Evolutionary conservation across 768 basidiomycete genomes (phyloP).

Genomic region (Pulveroboletus frians): DNA sequence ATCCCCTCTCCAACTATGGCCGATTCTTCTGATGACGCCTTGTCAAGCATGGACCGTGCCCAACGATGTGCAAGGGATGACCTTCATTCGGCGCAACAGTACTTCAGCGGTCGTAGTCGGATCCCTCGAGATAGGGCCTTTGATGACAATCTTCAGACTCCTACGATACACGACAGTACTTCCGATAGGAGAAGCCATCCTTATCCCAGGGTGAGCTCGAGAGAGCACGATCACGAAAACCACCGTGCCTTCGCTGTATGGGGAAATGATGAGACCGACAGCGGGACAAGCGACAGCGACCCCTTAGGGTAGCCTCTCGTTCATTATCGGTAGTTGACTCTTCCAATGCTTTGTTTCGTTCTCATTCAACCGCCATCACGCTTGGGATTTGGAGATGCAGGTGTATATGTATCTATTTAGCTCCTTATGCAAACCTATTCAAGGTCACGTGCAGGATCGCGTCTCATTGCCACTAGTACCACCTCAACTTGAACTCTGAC

Average conservation of each 20-base stretch:
- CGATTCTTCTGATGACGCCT: constrained; percentile 36
- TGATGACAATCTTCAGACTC: constrained; percentile 58
- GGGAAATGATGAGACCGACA: constrained; percentile 87
- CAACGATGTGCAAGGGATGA: constrained; percentile 52
- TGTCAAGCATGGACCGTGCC: constrained; percentile 31
- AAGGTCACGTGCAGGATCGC: constrained; percentile 15
- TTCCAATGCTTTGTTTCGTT: constrained; percentile 1
- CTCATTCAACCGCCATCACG: not conserved
- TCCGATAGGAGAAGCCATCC: constrained; percentile 12
- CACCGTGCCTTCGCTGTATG: constrained; percentile 75
- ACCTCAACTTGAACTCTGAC: not conserved
- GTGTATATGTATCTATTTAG: constrained; percentile 4
- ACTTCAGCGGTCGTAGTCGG: constrained; percentile 44
- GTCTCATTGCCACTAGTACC: not conserved
- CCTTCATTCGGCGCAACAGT: constrained; percentile 37
- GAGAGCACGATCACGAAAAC: constrained; percentile 25
- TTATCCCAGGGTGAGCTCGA: constrained; percentile 10
- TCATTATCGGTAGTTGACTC: not conserved
- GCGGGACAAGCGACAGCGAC: constrained; percentile 73
- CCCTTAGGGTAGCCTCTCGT: constrained; percentile 15
- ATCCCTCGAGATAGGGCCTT: constrained; percentile 58
- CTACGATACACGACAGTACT: constrained; percentile 43
- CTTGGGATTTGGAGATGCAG: not conserved
- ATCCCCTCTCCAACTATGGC: too few species aligned
- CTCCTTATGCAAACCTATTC: not conserved